Evolutionary conservation across 306 rosid genomes (phyloP).

Genomic region (Lathyrus tuberosus): DNA sequence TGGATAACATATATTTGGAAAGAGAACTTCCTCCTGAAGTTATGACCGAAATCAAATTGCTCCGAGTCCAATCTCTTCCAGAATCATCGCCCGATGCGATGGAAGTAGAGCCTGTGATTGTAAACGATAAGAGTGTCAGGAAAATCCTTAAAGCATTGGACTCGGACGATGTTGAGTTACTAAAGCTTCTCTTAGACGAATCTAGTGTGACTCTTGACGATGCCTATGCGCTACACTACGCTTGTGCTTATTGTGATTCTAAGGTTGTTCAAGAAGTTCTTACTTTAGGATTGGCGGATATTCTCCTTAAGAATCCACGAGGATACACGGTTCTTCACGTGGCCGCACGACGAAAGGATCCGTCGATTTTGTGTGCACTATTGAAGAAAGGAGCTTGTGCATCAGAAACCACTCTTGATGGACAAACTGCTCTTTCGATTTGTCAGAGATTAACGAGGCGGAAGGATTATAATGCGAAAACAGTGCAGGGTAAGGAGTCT

Average conservation of each 20-base stretch:
- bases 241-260: slow-evolving; percentile 83
- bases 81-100: slow-evolving; percentile 41
- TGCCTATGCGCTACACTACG: slow-evolving; percentile 82
- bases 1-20: slow-evolving; percentile 62
- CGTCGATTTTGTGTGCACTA: slow-evolving; percentile 67
- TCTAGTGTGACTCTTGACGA: slow-evolving; percentile 70
- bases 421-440: slow-evolving; percentile 80
- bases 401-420: slow-evolving; percentile 64
- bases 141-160: slow-evolving; percentile 78
- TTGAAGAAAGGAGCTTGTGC: slow-evolving; percentile 71
- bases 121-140: slow-evolving; percentile 59
- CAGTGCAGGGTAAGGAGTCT: slow-evolving; percentile 61
- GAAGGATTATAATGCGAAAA: slow-evolving; percentile 63
- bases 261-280: slow-evolving; percentile 84
- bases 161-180: slow-evolving; percentile 85
- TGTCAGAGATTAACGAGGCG: slow-evolving; percentile 84
- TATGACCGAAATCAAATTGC: slow-evolving; percentile 50
- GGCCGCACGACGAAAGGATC: slow-evolving; percentile 91
- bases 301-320: slow-evolving; percentile 55
- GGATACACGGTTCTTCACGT: slow-evolving; percentile 79
- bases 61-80: slow-evolving; percentile 42
- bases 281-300: slow-evolving; percentile 51
- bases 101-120: slow-evolving; percentile 52
- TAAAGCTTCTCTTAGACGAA: slow-evolving; percentile 70
- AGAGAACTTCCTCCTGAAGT: slow-evolving; percentile 76